These are phyloP conservation scores for Boletus bicolor DNA, from an alignment of 768 basidiomycete genomes.

Conservation along the genomic window DNA sequence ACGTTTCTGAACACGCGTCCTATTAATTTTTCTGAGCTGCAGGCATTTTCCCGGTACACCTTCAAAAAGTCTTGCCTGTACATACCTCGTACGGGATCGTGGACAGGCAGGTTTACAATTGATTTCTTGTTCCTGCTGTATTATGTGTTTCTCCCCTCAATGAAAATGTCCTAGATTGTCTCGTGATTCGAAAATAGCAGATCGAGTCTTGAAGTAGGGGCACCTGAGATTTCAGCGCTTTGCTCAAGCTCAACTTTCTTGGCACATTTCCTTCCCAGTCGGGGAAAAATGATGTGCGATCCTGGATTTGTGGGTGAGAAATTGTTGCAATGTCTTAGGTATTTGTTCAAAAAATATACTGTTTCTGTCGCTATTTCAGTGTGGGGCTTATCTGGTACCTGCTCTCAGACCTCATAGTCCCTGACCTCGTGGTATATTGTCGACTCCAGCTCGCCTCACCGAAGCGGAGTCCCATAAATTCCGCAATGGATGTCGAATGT, in stretches of 20 bases:
- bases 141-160: conserved; percentile 31
- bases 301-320: conserved; percentile 7
- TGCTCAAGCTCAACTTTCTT: not conserved
- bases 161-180: conserved; percentile 34
- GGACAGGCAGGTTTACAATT: conserved; percentile 40
- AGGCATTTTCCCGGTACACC: conserved; percentile 30
- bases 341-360: not conserved
- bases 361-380: conserved; percentile 11
- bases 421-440: not conserved
- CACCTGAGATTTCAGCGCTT: conserved; percentile 5
- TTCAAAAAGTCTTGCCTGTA: conserved; percentile 33
- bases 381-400: not conserved
- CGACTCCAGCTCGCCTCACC: not conserved
- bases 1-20: conserved; percentile 15
- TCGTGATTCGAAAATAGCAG: conserved; percentile 21
- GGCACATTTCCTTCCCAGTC: not conserved
- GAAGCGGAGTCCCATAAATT: not conserved
- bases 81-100: conserved; percentile 29
- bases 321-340: not conserved
- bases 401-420: not conserved
- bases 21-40: conserved; percentile 33
- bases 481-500: not conserved
- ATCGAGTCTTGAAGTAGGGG: conserved; percentile 22
- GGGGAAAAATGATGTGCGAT: not conserved
- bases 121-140: conserved; percentile 31